Conservation (phyloP, 257 asterid species). For the Salvia hispanica region DNA sequence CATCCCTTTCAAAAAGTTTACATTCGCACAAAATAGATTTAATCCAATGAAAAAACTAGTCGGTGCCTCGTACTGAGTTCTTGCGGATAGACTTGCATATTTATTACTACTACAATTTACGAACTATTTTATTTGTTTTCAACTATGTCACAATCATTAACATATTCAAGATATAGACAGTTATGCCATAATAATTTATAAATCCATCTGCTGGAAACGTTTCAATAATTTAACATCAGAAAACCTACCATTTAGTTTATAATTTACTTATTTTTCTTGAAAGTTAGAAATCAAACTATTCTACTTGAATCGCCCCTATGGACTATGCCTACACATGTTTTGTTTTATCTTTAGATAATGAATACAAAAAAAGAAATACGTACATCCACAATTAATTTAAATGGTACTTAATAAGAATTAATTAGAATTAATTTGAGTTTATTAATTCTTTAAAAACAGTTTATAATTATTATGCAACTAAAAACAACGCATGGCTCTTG, state of each 20-base stretch:
- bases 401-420: no score
- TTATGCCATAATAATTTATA: not conserved
- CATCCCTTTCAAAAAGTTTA: not conserved
- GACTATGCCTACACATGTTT: no score
- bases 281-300: not conserved
- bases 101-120: not conserved
- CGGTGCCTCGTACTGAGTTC: not conserved
- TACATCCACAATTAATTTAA: no score
- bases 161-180: not conserved
- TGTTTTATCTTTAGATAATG: no score
- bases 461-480: no score
- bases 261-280: not conserved
- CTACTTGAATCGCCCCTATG: no score
- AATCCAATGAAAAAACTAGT: not conserved
- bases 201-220: not conserved
- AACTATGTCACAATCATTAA: no score
- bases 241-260: not conserved
- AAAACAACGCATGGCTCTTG: no score
- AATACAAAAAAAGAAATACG: no score
- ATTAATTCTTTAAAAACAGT: no score
- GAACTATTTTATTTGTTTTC: not conserved
- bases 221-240: not conserved
- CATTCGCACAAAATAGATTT: not conserved
- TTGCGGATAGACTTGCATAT: not conserved
- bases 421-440: no score